Percentiles rank a stretch among this genome's conserved stretches.
Conservation (phyloP, 176 grass and related monocot species). For the Carex kokanica region DNA sequence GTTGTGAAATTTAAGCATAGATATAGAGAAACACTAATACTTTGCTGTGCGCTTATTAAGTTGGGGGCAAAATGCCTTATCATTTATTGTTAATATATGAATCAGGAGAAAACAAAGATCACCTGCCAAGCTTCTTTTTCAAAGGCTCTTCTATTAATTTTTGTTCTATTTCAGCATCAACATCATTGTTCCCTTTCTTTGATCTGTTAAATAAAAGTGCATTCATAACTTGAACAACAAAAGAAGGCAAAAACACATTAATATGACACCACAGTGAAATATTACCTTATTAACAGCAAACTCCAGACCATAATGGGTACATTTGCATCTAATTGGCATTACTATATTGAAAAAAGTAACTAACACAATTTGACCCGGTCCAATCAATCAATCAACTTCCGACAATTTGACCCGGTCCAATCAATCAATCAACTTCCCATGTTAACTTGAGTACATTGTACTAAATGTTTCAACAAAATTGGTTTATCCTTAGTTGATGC, state of each 20-base stretch:
- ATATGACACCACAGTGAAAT: neutral
- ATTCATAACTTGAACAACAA: neutral
- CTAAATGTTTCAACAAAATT: too few species aligned
- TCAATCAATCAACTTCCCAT: too few species aligned
- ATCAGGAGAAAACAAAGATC: neutral
- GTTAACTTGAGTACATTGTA: too few species aligned
- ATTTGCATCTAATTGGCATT: neutral
- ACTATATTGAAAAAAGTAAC: too few species aligned
- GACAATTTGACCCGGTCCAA: too few species aligned
- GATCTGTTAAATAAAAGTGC: neutral
- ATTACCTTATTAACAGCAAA: neutral
- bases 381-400: too few species aligned
- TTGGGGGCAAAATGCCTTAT: too few species aligned
- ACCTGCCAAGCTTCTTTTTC: conserved; percentile 3
- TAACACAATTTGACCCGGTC: neutral
- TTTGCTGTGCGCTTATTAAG: too few species aligned
- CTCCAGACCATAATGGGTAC: neutral
- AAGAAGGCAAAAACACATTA: neutral
- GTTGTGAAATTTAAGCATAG: too few species aligned
- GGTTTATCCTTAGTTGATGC: too few species aligned
- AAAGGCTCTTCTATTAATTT: neutral
- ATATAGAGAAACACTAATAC: too few species aligned
- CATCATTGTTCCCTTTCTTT: neutral
- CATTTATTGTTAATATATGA: too few species aligned
- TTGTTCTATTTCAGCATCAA: neutral